Conservation (phyloP, 306 rosid genomes). For the Aeschynomene evenia region DNA sequence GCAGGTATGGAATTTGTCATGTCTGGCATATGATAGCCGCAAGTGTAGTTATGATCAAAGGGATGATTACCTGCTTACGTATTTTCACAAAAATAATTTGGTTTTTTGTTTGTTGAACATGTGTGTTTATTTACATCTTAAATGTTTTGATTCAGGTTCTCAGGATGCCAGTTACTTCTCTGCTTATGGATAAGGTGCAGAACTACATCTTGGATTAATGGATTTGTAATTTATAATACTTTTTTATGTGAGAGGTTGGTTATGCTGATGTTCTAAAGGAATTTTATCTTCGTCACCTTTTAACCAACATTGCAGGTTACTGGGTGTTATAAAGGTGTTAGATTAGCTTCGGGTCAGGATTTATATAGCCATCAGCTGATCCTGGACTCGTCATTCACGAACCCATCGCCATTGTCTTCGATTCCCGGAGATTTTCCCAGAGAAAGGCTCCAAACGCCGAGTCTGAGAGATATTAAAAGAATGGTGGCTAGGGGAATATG, state of each 20-base stretch:
- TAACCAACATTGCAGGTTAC: slow-evolving; percentile 49
- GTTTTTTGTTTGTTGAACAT: slow-evolving; percentile 10
- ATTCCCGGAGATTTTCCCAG: slow-evolving; percentile 36
- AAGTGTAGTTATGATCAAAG: slow-evolving; percentile 4
- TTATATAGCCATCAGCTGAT: slow-evolving; percentile 67
- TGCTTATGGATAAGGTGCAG: slow-evolving; percentile 76
- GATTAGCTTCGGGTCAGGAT: slow-evolving; percentile 86
- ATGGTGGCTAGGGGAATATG: slow-evolving; percentile 93
- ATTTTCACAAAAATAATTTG: neutral
- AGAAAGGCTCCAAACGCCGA: slow-evolving; percentile 46
- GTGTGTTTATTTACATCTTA: slow-evolving; percentile 31
- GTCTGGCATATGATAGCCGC: slow-evolving; percentile 1
- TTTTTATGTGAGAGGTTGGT: slow-evolving; percentile 13
- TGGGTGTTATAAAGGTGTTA: slow-evolving; percentile 76
- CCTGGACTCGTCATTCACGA: slow-evolving; percentile 68
- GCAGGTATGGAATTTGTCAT: neutral
- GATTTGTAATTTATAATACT: slow-evolving; percentile 10
- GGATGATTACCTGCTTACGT: neutral
- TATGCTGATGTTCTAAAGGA: slow-evolving; percentile 20
- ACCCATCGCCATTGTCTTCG: slow-evolving; percentile 41
- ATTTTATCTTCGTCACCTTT: slow-evolving; percentile 30
- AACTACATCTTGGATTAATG: neutral
- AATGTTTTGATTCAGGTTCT: slow-evolving; percentile 64
- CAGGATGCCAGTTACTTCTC: slow-evolving; percentile 74
- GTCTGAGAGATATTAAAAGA: slow-evolving; percentile 47